phyloP scores from a whole-genome alignment of 169 alveolate species.

The Cryptosporidium canis region DNA sequence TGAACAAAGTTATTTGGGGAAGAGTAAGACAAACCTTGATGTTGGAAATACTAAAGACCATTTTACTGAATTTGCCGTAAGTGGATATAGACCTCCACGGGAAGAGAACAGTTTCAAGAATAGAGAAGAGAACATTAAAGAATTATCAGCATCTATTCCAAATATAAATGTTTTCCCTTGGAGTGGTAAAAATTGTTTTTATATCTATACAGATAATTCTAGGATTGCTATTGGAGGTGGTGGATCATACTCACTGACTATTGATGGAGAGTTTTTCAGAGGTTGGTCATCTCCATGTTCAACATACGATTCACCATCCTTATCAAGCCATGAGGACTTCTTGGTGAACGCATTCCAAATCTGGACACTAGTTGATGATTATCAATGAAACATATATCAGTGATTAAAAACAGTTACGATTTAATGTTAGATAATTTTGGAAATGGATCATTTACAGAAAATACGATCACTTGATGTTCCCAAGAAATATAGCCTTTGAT shows the following conservation, averaged over 20 bases:
- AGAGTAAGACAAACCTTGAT: not conserved
- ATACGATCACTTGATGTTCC: slow-evolving; percentile 83
- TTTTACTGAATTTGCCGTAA: slow-evolving; percentile 46
- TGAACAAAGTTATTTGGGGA: not conserved
- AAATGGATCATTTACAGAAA: slow-evolving; percentile 84
- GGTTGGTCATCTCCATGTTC: slow-evolving; percentile 79
- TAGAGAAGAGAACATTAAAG: not conserved
- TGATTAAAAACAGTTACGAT: not conserved
- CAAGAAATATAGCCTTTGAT: slow-evolving; percentile 87
- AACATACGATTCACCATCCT: slow-evolving; percentile 75
- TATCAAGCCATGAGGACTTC: slow-evolving; percentile 58
- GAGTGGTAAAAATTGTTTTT: slow-evolving; percentile 80
- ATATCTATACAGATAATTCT: slow-evolving; percentile 79
- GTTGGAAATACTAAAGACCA: not conserved
- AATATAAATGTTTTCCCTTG: slow-evolving; percentile 79
- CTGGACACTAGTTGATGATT: slow-evolving; percentile 69
- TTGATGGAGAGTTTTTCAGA: slow-evolving; percentile 79
- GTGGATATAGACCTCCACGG: not conserved
- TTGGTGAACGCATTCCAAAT: slow-evolving; percentile 61
- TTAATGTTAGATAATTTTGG: slow-evolving; percentile 72
- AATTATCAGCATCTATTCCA: not conserved
- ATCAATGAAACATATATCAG: not conserved
- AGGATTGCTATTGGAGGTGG: slow-evolving; percentile 83
- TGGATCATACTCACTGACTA: slow-evolving; percentile 79
- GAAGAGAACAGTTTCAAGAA: not conserved